Evolutionary conservation across 2,329 filamentous ascomycete species (phyloP), one percentile per base, ranked within the genome.

Genomic region (Thielaviopsis punctulata): DNA sequence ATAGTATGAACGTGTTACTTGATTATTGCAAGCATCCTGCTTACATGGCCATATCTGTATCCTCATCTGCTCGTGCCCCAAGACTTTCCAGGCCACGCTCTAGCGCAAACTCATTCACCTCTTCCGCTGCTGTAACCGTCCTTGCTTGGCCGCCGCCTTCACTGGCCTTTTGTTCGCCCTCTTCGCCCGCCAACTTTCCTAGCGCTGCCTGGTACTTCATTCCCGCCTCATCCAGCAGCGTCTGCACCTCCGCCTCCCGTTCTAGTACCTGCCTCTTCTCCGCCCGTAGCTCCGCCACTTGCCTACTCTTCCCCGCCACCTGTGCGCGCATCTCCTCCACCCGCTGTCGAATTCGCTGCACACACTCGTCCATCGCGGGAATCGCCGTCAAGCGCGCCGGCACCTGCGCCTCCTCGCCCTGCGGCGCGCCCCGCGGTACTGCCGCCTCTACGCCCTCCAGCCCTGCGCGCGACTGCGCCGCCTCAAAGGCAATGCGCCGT

Each of bases 381-480:
- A 95, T 67, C 2, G 87, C 82, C 9, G 51, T 50, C 12, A 54
- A n/a, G 23, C 52, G 46, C 25, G 43, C 22, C 8, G 56, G 51
- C 13, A 51, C 51, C n/a, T 48, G 45, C n/a, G 24, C 33, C 10
- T 45, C 19, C 25, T 49, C 53, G 13, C 13, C 30, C 2, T 36
- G 25, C 5, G 13, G 30, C 6, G n/a, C 18, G 47, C 15, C 63
- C 60, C 19, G 70, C 63, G 57, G 64, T 58, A 36, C 64, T 58
- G 23, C 63, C 13, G 62, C 69, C 60, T 71, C 73, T 60, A 84
- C 61, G 0, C 80, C 84, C 60, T 90, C 89, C 68, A 92, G 83
- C n/a, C 87, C 90, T 3, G 86, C 84, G 19, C 84, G 77, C 8
- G 86, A 89, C 68, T 96, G 90, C 4, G 86, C 82, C 10, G 80